A percentile compares a stretch with the other conserved stretches of the same genome.
These are phyloP conservation scores for Dysphania ambrosioides DNA, from an alignment of 148 eudicot genomes.

Conservation along the genomic window DNA sequence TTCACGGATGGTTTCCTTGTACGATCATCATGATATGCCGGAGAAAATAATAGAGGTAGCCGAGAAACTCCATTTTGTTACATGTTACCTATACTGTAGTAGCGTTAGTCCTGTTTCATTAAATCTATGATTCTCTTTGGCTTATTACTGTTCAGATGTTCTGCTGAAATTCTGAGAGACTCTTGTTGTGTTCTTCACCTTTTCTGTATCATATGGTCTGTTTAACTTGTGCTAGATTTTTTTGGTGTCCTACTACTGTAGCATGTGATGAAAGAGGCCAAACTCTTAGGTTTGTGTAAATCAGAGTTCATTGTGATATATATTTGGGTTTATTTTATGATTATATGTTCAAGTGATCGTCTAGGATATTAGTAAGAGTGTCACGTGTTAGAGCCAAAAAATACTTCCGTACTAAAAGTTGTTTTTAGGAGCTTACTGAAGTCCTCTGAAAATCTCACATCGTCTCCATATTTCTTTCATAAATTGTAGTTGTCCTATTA, in stretches of 20 bases:
- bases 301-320: no score
- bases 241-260: no score
- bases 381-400: background rate
- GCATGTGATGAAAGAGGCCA: no score
- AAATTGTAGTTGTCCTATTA: no score
- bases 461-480: background rate
- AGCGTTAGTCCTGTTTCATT: background rate
- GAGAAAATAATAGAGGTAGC: constrained; percentile 79
- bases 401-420: background rate
- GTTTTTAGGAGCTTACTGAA: background rate
- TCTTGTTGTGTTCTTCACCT: no score
- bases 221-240: background rate
- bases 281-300: no score
- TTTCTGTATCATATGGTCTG: background rate
- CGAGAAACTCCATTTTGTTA: background rate
- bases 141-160: background rate
- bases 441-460: background rate
- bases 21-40: constrained; percentile 67
- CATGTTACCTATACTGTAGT: background rate
- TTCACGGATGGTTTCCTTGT: constrained; percentile 79
- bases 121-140: background rate
- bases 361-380: background rate
- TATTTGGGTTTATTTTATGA: no score
- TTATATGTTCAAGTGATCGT: background rate
- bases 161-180: background rate